phyloP scores from a whole-genome alignment of 257 asterid species.

The Henckelia pumila region DNA sequence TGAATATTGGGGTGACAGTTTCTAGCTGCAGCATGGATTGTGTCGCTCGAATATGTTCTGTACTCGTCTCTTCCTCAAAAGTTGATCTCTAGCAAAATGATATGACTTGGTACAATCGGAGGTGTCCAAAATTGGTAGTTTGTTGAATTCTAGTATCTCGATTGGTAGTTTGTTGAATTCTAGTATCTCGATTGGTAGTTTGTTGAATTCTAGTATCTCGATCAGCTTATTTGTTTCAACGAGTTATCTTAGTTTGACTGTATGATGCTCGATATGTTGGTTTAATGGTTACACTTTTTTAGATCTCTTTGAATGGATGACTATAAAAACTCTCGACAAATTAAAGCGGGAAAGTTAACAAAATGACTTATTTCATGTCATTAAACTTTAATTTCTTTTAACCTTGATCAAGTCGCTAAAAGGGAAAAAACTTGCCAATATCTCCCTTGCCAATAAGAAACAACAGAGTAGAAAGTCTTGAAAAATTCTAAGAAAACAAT shows the following conservation, averaged over 20 bases:
- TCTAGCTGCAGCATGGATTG: background rate
- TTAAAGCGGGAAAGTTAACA: background rate
- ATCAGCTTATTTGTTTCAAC: background rate
- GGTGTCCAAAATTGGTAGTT: too few species aligned
- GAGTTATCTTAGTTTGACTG: background rate
- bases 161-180: too few species aligned
- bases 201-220: background rate
- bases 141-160: too few species aligned
- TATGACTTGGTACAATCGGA: too few species aligned
- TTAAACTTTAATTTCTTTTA: background rate
- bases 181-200: too few species aligned
- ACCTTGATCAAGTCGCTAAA: background rate
- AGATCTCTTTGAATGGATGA: background rate
- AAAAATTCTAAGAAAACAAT: too few species aligned
- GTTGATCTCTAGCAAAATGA: too few species aligned
- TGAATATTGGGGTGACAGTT: constrained; percentile 11
- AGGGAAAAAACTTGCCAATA: background rate
- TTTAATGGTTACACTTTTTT: background rate
- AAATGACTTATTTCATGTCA: background rate
- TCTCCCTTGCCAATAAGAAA: background rate
- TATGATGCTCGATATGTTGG: background rate
- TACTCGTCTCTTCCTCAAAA: background rate
- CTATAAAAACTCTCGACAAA: background rate
- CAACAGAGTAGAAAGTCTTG: too few species aligned
- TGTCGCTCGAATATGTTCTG: background rate